Base-by-base conservation (phyloP, 495 filamentous ascomycete species). In the Xanthoparmelia taractica region DNA sequence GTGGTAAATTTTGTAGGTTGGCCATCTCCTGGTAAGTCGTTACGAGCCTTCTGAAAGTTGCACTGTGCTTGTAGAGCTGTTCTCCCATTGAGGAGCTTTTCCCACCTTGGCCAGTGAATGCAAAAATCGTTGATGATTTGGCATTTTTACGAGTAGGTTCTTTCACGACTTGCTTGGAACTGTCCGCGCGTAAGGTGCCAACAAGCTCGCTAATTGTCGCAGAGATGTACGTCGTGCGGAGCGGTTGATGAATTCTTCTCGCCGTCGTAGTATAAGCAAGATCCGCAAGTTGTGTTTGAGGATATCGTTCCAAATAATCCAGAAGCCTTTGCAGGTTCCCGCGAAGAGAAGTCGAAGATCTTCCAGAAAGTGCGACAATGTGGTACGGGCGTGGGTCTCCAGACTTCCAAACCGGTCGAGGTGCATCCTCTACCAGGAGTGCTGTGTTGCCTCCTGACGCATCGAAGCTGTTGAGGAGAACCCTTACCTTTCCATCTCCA, bases 201-300 rank as follows among this genome's bases (percentile, higher is more conserved):
- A 52, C 57, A n/a, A 70, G 37, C 34, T 71, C 64, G 23, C 2
- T 43, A 38, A 10, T 36, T 36, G 34, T 36, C 34, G 50, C n/a
- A 1, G 62, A 71, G 13, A 66, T 57, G 25, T 70, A 63, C 1
- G 72, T 66, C 2, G 67, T 41, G 2, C 88, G 83, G 74, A 81
- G 81, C 61, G 79, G 78, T 69, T 90, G 81, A 54, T 90, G 88
- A 4, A 83, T 81, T 27, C 83, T 82, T 41, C 88, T 81, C 47
- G 87, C 88, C 4, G 85, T 90, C 7, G 84, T 87, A 4, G 87
- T 87, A 71, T 91, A 92, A 4, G 87, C 81, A 2, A 92, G 73
- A 57, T 82, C 75, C 2, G 78, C 72, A 11, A 91, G 68, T 4
- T 65, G 68, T 17, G 58, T 60, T 0, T 79, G 78, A 1, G 79